phyloP scores from a whole-genome alignment of 2,329 filamentous ascomycete genomes.

The Apiospora rasikravindrae region DNA sequence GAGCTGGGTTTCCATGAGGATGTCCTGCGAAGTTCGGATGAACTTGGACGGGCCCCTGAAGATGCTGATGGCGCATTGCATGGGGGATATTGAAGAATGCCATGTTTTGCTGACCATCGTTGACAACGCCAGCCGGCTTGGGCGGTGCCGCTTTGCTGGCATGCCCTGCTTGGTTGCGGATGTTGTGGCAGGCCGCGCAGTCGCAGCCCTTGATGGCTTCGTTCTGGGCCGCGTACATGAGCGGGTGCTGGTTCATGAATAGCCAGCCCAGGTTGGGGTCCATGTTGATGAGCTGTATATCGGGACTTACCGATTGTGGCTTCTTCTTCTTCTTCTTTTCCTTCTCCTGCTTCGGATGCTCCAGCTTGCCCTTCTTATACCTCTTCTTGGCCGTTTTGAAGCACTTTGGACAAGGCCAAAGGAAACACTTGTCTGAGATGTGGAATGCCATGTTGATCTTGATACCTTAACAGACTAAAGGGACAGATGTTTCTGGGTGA shows the following conservation, averaged over 20 bases:
- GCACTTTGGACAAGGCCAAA: slow-evolving; percentile 7
- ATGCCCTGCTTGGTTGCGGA: neutral
- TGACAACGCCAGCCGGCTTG: neutral
- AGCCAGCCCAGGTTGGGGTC: neutral
- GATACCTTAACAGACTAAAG: neutral
- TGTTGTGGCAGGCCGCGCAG: neutral
- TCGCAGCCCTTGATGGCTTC: neutral
- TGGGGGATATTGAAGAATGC: neutral
- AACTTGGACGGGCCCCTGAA: neutral
- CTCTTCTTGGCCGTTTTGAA: neutral
- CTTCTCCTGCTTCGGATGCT: neutral
- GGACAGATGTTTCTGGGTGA: neutral
- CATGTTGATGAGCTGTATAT: neutral
- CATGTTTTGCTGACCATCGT: neutral
- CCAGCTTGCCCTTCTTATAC: neutral
- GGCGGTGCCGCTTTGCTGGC: neutral
- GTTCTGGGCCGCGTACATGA: neutral
- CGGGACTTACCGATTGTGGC: neutral
- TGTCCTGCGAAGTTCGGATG: neutral
- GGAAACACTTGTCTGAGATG: neutral
- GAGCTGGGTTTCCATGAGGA: neutral
- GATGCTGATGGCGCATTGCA: neutral
- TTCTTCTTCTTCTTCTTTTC: neutral
- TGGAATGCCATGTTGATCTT: neutral
- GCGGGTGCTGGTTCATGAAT: neutral